A percentile compares a stretch with the other conserved stretches of the same genome.
Evolutionary conservation across 2,329 filamentous ascomycete genomes (phyloP).

Genomic region (Ophiostoma himal-ulmi): DNA sequence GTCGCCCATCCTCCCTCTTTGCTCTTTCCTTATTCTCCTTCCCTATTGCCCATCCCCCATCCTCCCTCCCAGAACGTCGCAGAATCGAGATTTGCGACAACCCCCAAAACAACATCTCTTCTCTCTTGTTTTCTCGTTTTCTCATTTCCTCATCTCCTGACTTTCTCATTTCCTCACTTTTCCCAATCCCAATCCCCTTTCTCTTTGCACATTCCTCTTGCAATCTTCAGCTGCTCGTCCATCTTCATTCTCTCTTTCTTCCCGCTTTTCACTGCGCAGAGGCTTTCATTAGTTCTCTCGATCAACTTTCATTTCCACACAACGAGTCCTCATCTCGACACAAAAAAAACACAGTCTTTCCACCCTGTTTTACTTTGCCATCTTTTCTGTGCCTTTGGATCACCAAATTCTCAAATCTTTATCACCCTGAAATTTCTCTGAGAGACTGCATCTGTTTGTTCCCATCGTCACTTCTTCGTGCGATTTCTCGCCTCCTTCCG

Average conservation of each 20-base stretch:
- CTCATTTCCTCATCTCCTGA: not conserved
- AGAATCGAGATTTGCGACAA: constrained; percentile 21
- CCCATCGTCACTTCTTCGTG: constrained; percentile 19
- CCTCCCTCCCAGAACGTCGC: constrained; percentile 21
- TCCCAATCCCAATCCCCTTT: not conserved
- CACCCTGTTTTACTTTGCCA: not conserved
- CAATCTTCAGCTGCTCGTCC: constrained; percentile 20
- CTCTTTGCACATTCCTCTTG: constrained; percentile 15
- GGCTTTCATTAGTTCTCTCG: constrained; percentile 47
- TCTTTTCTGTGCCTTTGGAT: not conserved
- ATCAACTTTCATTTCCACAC: constrained; percentile 17
- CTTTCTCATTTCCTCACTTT: not conserved
- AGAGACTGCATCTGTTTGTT: constrained; percentile 18
- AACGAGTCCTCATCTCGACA: not conserved
- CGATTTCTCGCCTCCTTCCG: constrained; percentile 10
- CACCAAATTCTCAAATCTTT: not conserved
- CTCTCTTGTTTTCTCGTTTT: not conserved
- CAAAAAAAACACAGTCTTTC: not conserved
- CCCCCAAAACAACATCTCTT: constrained; percentile 18
- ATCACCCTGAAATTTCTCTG: not conserved
- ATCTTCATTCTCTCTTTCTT: constrained; percentile 23
- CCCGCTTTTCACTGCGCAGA: constrained; percentile 28
- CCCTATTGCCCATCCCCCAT: constrained; percentile 14
- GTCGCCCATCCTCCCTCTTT: not conserved
- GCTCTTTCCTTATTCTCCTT: not conserved